Evolutionary conservation across 2,329 filamentous ascomycete species (phyloP).

Genomic region (Neofusicoccum ribis): DNA sequence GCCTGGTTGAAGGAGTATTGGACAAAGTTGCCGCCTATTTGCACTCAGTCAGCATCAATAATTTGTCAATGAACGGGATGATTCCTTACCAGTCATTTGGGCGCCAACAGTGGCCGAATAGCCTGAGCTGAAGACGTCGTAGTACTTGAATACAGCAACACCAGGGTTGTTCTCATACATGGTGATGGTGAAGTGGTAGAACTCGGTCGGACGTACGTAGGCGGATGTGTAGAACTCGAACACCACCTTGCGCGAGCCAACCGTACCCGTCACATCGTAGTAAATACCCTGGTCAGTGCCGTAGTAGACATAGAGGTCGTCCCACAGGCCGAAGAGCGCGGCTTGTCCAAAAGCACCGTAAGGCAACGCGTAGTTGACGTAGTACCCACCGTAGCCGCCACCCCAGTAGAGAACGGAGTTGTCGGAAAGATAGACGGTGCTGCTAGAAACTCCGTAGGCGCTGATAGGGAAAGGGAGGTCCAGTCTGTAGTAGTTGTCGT

Average conservation of each 20-base stretch:
- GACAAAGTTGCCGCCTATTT: not conserved
- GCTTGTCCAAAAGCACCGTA: not conserved
- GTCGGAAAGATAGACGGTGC: not conserved
- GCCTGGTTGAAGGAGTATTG: not conserved
- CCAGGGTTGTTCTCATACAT: not conserved
- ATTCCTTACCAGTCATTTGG: not conserved
- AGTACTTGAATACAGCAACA: not conserved
- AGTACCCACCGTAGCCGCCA: not conserved
- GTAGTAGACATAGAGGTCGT: not conserved
- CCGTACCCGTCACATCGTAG: not conserved
- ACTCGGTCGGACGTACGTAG: not conserved
- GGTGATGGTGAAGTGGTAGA: not conserved
- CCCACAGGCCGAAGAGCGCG: not conserved
- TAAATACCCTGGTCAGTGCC: not conserved
- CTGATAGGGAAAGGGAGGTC: not conserved
- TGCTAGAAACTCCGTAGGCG: not conserved
- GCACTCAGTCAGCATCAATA: no score
- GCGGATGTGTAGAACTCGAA: not conserved
- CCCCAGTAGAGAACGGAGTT: not conserved
- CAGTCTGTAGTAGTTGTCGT: not conserved
- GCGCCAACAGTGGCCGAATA: not conserved
- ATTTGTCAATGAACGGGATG: no score
- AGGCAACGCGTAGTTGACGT: not conserved
- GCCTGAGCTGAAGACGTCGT: not conserved
- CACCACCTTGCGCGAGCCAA: not conserved